Conservation (phyloP, 2,329 filamentous ascomycete genomes). For the Diaporthe citrichinensis region DNA sequence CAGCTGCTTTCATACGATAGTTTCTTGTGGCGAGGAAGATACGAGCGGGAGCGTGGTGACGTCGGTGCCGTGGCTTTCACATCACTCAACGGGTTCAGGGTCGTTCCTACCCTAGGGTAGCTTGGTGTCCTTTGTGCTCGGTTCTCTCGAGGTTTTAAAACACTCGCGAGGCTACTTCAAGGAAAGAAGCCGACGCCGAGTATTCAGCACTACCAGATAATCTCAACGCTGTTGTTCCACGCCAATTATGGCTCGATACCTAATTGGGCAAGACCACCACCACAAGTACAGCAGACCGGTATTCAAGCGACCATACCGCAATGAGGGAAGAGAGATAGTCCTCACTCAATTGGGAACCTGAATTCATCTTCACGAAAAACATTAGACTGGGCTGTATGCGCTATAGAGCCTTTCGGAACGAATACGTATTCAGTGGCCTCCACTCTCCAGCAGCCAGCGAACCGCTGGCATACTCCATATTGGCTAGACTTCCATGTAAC, state of each 20-base stretch:
- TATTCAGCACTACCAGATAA: not conserved
- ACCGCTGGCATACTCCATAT: not conserved
- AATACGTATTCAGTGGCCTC: not conserved
- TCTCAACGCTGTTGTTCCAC: too few species aligned
- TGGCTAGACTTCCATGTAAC: too few species aligned
- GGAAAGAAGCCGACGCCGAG: too few species aligned
- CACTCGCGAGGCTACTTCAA: too few species aligned
- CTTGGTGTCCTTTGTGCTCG: too few species aligned
- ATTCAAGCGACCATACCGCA: not conserved
- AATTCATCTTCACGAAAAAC: not conserved
- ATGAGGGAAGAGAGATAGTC: too few species aligned
- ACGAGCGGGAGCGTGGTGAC: not conserved
- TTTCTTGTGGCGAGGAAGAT: not conserved
- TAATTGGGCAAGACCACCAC: not conserved
- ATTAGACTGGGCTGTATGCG: too few species aligned
- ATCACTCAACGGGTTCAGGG: too few species aligned
- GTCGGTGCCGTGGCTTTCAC: not conserved
- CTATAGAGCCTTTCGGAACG: not conserved
- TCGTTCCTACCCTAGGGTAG: not conserved
- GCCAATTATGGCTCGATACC: not conserved
- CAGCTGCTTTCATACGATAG: not conserved
- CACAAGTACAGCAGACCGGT: not conserved
- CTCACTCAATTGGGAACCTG: not conserved
- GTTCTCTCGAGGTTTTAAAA: not conserved
- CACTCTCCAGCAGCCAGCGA: not conserved